These are phyloP conservation scores for Penicillium sp. DNA, from an alignment of 2,329 filamentous ascomycete genomes.

Conservation along the genomic window DNA sequence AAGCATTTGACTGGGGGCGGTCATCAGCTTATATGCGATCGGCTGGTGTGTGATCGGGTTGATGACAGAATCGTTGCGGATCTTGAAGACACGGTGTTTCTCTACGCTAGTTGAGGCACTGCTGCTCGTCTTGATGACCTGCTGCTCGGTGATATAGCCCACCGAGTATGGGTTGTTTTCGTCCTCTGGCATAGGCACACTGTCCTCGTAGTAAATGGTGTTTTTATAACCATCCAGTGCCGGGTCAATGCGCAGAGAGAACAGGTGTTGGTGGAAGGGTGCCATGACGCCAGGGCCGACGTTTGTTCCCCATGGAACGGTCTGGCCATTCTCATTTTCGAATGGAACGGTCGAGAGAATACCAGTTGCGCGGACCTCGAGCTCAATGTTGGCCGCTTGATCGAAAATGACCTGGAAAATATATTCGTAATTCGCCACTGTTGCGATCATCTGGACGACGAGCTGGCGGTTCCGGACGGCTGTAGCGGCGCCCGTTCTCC, in stretches of 20 bases:
- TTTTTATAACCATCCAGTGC: slow-evolving; percentile 58
- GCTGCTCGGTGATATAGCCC: slow-evolving; percentile 57
- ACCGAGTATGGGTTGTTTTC: slow-evolving; percentile 61
- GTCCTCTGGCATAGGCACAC: slow-evolving; percentile 52
- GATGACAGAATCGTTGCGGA: slow-evolving; percentile 48
- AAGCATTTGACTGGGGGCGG: slow-evolving; percentile 50
- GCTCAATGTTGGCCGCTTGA: slow-evolving; percentile 65
- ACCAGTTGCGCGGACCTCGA: slow-evolving; percentile 68
- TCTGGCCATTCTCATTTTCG: slow-evolving; percentile 58
- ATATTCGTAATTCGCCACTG: slow-evolving; percentile 71
- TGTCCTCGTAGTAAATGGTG: slow-evolving; percentile 56
- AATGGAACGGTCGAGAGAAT: slow-evolving; percentile 67
- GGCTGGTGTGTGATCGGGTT: slow-evolving; percentile 49
- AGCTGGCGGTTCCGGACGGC: slow-evolving; percentile 65
- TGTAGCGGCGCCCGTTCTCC: slow-evolving; percentile 62
- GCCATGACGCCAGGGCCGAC: slow-evolving; percentile 69
- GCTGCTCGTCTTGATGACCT: slow-evolving; percentile 47
- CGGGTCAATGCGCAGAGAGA: slow-evolving; percentile 64
- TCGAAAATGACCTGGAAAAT: slow-evolving; percentile 71
- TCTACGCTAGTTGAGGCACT: slow-evolving; percentile 54
- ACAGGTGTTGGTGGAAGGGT: slow-evolving; percentile 73
- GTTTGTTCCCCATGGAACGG: slow-evolving; percentile 66
- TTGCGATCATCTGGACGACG: slow-evolving; percentile 69
- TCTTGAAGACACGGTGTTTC: slow-evolving; percentile 53
- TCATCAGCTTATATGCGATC: slow-evolving; percentile 51